Percentiles rank a stretch among this genome's conserved stretches.
Evolutionary conservation across 1,139 yeast species (phyloP).

Genomic region (Scheffersomyces segobiensis): DNA sequence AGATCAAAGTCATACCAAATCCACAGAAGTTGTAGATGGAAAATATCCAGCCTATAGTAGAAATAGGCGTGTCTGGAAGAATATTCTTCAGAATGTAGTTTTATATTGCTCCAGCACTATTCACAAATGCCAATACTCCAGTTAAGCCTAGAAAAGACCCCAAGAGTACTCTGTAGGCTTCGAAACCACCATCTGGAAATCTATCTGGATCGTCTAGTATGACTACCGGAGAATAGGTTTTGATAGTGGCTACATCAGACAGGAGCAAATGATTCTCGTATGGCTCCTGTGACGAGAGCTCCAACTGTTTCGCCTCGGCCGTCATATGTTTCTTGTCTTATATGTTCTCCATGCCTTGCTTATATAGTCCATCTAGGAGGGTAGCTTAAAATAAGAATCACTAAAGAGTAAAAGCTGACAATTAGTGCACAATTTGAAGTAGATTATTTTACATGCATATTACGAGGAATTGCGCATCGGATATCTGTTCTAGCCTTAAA

Average conservation of each 20-base stretch:
- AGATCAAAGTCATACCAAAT: conserved; percentile 24
- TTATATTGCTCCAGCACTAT: conserved; percentile 29
- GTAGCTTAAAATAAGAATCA: background rate
- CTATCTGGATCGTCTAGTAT: conserved; percentile 17
- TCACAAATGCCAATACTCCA: conserved; percentile 28
- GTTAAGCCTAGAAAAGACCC: conserved; percentile 29
- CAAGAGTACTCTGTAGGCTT: conserved; percentile 19
- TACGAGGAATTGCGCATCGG: background rate
- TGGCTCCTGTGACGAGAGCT: background rate
- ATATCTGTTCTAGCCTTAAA: background rate
- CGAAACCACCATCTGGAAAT: conserved; percentile 28
- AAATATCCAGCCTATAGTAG: conserved; percentile 36
- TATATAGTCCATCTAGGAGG: background rate
- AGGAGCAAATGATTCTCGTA: background rate
- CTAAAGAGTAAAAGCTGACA: too few species aligned
- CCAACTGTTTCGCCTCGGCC: background rate
- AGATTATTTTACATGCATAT: background rate
- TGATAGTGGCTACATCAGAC: background rate
- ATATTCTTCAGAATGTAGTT: conserved; percentile 21
- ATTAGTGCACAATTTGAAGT: background rate
- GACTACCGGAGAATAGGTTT: background rate
- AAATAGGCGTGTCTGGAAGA: conserved; percentile 16
- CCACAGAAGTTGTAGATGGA: conserved; percentile 29
- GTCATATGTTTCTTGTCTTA: background rate
- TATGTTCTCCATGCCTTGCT: background rate